A percentile compares a stretch with the other conserved stretches of the same genome.
These are phyloP conservation scores for Saxophila tyrrhenica DNA, from an alignment of 495 filamentous ascomycete species.

Conservation along the genomic window DNA sequence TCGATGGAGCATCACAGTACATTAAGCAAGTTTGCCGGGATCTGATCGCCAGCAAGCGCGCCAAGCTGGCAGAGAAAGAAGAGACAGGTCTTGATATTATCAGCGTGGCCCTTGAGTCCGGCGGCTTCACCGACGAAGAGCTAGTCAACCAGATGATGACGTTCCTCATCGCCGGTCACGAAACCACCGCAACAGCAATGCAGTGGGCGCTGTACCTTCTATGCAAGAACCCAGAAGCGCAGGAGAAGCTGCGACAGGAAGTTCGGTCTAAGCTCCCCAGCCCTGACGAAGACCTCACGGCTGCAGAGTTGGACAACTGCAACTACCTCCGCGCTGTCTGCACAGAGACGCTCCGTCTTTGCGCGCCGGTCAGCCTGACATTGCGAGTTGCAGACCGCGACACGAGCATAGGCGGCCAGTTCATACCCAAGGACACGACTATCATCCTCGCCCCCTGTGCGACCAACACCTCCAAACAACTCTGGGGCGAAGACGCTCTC, in stretches of 20 bases:
- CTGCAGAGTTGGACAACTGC: conserved; percentile 42
- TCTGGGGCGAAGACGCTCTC: conserved; percentile 32
- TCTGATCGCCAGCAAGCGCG: conserved; percentile 58
- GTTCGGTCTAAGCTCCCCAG: conserved; percentile 53
- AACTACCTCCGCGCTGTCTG: conserved; percentile 51
- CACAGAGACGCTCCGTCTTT: conserved; percentile 48
- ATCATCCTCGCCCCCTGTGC: conserved; percentile 40
- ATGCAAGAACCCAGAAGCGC: conserved; percentile 46
- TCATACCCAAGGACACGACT: conserved; percentile 44
- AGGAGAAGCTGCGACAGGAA: conserved; percentile 48
- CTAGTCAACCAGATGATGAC: conserved; percentile 91
- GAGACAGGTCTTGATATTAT: conserved; percentile 60
- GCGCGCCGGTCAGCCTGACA: conserved; percentile 50
- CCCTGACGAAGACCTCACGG: conserved; percentile 38
- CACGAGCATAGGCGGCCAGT: conserved; percentile 48
- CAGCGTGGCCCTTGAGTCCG: conserved; percentile 66
- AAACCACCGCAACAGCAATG: conserved; percentile 54
- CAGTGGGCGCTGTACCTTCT: conserved; percentile 51
- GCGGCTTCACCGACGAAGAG: conserved; percentile 65
- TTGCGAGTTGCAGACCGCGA: conserved; percentile 51
- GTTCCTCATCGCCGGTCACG: conserved; percentile 85
- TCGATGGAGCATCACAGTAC: conserved; percentile 40
- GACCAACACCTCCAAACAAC: conserved; percentile 25
- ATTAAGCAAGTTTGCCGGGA: conserved; percentile 54
- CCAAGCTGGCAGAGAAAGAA: conserved; percentile 42